Conservation (phyloP, 208 protist genomes). For the Crithidia thermophila region DNA sequence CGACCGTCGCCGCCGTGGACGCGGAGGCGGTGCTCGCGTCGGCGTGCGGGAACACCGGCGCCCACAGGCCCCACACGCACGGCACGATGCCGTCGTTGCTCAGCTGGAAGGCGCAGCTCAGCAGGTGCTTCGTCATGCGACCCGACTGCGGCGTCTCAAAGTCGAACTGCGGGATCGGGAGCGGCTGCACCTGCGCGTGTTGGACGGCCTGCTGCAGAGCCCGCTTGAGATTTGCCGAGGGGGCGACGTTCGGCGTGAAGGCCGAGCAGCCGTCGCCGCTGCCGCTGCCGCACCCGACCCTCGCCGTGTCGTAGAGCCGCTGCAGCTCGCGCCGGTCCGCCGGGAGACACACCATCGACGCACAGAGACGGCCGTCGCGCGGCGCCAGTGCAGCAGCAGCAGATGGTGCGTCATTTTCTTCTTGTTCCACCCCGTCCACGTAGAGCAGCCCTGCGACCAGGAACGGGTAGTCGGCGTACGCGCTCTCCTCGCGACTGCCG, state of each 20-base stretch:
- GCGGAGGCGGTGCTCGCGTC: background rate
- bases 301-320: conserved; percentile 16
- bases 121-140: conserved; percentile 30
- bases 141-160: conserved; percentile 11
- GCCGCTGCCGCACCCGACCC: conserved; percentile 6
- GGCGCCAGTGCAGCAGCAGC: background rate
- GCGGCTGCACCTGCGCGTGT: conserved; percentile 19
- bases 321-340: conserved; percentile 20
- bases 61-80: conserved; percentile 51
- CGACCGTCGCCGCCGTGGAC: background rate
- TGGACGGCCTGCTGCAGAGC: conserved; percentile 26
- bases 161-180: conserved; percentile 35
- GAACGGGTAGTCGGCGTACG: conserved; percentile 36
- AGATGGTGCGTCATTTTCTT: background rate
- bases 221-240: conserved; percentile 8
- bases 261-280: background rate
- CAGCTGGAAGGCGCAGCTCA: conserved; percentile 42
- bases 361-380: conserved; percentile 20
- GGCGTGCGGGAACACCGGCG: conserved; percentile 14
- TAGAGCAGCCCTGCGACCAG: conserved; percentile 42
- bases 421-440: conserved; percentile 15
- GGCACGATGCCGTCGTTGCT: conserved; percentile 47
- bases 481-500: conserved; percentile 35
- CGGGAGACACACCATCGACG: conserved; percentile 33
- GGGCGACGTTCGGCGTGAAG: background rate